These are phyloP conservation scores for Thalassiosira livingstoniorum DNA, from an alignment of 352 stramenopile species.

Conservation along the genomic window DNA sequence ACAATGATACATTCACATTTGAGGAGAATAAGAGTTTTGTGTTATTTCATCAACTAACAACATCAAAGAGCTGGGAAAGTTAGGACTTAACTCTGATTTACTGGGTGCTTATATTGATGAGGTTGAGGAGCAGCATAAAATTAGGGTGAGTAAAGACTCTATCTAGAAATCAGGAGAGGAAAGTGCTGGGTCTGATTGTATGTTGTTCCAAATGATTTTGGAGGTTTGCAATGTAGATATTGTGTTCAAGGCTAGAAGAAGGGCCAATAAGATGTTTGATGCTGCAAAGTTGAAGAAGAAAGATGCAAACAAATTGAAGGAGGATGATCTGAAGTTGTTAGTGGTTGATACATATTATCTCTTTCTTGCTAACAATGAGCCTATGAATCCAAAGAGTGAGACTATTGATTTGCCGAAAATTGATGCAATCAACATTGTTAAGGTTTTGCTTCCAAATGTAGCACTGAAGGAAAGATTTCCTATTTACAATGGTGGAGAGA, in stretches of 20 bases:
- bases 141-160: background rate
- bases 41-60: background rate
- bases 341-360: background rate
- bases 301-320: background rate
- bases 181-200: background rate
- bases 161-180: background rate
- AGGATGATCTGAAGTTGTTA: background rate
- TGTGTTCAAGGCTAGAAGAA: no score
- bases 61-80: background rate
- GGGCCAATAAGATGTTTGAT: background rate
- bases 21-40: slow-evolving; percentile 12
- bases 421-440: background rate
- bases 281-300: background rate
- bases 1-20: background rate
- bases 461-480: background rate
- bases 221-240: background rate
- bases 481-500: background rate
- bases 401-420: background rate
- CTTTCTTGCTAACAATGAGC: background rate
- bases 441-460: background rate
- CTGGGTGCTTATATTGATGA: no score
- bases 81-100: slow-evolving; percentile 17
- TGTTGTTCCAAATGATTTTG: background rate
- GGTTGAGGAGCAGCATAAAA: background rate
- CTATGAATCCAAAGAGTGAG: background rate